Percentiles rank a stretch among this genome's conserved stretches.
These are phyloP conservation scores for Boletus subparvulus DNA, from an alignment of 768 basidiomycete species.

Conservation along the genomic window DNA sequence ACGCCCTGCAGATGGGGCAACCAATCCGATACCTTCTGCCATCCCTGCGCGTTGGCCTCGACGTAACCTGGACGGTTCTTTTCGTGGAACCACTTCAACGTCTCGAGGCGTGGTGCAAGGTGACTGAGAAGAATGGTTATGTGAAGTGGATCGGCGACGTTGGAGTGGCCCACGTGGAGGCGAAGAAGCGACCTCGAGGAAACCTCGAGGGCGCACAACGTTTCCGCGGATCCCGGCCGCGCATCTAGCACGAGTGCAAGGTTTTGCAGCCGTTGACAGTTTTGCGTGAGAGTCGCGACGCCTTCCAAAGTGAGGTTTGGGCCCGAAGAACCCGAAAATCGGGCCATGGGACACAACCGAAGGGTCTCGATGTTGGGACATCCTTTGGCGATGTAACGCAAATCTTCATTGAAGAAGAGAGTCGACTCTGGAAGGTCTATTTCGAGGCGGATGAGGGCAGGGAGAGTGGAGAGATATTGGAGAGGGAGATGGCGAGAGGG, in stretches of 20 bases:
- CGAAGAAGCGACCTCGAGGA: constrained; percentile 69
- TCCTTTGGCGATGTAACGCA: constrained; percentile 55
- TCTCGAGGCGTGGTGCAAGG: constrained; percentile 68
- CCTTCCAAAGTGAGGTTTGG: constrained; percentile 64
- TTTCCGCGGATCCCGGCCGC: constrained; percentile 42
- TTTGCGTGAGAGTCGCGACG: constrained; percentile 54
- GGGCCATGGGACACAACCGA: constrained; percentile 64
- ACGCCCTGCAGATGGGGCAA: constrained; percentile 72
- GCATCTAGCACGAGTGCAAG: constrained; percentile 67
- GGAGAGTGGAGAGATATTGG: constrained; percentile 53
- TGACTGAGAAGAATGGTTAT: constrained; percentile 74
- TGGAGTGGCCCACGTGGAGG: constrained; percentile 75
- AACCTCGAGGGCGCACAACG: constrained; percentile 44
- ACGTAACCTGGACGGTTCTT: constrained; percentile 70
- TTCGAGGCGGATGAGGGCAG: constrained; percentile 59
- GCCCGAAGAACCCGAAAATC: constrained; percentile 53
- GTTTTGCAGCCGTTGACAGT: constrained; percentile 63
- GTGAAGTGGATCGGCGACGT: constrained; percentile 66
- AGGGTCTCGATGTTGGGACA: constrained; percentile 72
- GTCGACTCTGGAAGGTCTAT: constrained; percentile 79
- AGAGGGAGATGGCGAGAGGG: constrained; percentile 61
- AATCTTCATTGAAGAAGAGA: constrained; percentile 60
- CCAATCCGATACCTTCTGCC: constrained; percentile 67
- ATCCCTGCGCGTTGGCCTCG: constrained; percentile 63
- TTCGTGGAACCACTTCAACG: constrained; percentile 74